phyloP scores from a whole-genome alignment of 208 protist species.

The Trypanosomatidae sp. region DNA sequence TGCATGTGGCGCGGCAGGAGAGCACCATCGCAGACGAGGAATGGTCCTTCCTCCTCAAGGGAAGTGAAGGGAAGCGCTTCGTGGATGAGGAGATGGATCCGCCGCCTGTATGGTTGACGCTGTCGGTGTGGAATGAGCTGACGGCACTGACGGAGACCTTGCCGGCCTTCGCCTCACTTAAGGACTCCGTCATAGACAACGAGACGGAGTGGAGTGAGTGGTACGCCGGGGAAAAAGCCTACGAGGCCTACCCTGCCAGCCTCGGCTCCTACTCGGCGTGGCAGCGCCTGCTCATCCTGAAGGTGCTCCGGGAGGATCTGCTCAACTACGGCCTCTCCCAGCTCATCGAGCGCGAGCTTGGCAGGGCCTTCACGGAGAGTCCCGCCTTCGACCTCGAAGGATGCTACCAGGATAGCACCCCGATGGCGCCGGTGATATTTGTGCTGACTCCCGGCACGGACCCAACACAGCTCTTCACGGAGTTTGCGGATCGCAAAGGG shows the following conservation, averaged over 20 bases:
- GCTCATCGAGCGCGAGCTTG: slow-evolving; percentile 77
- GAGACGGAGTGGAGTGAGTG: slow-evolving; percentile 85
- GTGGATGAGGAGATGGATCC: slow-evolving; percentile 78
- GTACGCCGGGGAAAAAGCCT: slow-evolving; percentile 86
- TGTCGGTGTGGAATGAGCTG: slow-evolving; percentile 92
- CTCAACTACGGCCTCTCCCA: slow-evolving; percentile 86
- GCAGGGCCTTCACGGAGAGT: slow-evolving; percentile 90
- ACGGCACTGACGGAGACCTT: slow-evolving; percentile 78
- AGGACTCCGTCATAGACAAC: slow-evolving; percentile 82
- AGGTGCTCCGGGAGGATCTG: slow-evolving; percentile 89
- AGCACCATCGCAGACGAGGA: slow-evolving; percentile 69
- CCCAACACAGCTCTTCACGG: slow-evolving; percentile 91
- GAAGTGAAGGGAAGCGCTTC: slow-evolving; percentile 74
- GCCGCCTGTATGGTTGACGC: slow-evolving; percentile 86
- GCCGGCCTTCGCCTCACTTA: slow-evolving; percentile 84
- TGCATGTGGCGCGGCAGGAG: slow-evolving; percentile 82
- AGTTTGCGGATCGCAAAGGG: slow-evolving; percentile 93
- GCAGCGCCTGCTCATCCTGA: slow-evolving; percentile 90
- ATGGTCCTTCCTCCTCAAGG: slow-evolving; percentile 91
- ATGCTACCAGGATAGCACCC: slow-evolving; percentile 90
- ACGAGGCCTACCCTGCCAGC: slow-evolving; percentile 62
- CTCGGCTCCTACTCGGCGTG: slow-evolving; percentile 48
- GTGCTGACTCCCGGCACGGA: slow-evolving; percentile 94
- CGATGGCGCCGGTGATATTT: slow-evolving; percentile 94
- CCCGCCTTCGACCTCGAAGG: slow-evolving; percentile 91